Percentiles rank a stretch among this genome's conserved stretches.
Evolutionary conservation across 2,329 filamentous ascomycete species (phyloP).

Genomic region (Alternaria infectoria): DNA sequence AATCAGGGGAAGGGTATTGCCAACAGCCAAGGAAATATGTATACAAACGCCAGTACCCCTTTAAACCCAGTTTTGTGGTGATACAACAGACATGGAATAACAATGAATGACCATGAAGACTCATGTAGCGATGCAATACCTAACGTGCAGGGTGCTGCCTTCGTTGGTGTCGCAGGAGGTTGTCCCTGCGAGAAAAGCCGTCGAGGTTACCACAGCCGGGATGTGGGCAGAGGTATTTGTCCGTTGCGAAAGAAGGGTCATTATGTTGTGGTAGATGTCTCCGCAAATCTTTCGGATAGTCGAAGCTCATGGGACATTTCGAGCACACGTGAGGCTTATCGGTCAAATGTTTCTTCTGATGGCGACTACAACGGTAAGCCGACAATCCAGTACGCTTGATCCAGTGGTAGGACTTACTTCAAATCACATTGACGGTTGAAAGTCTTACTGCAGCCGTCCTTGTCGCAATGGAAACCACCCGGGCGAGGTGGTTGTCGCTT

Average conservation of each 20-base stretch:
- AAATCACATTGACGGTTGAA: constrained; percentile 45
- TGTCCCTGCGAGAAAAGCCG: constrained; percentile 46
- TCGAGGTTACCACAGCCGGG: constrained; percentile 34
- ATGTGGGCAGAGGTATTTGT: constrained; percentile 28
- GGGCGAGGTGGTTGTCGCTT: constrained; percentile 33
- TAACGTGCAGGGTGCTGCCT: constrained; percentile 31
- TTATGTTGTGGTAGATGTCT: constrained; percentile 40
- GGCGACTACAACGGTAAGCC: constrained; percentile 35
- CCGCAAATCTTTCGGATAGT: constrained; percentile 44
- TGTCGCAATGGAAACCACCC: constrained; percentile 34
- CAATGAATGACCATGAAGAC: neutral
- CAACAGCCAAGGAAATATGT: neutral
- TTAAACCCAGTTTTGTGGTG: neutral
- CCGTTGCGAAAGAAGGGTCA: constrained; percentile 17
- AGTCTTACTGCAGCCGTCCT: constrained; percentile 27
- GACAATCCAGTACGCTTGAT: neutral
- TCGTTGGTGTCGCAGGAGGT: constrained; percentile 42
- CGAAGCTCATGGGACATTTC: constrained; percentile 39
- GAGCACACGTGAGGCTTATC: constrained; percentile 43
- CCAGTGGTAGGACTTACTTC: constrained; percentile 33
- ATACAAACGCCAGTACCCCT: neutral
- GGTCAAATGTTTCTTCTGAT: constrained; percentile 38
- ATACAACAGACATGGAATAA: neutral
- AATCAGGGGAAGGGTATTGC: constrained; percentile 1
- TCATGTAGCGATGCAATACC: neutral